Percentiles rank a stretch among this genome's conserved stretches.
Conservation (phyloP, 2,329 filamentous ascomycete species). For the Catunica adiposa region DNA sequence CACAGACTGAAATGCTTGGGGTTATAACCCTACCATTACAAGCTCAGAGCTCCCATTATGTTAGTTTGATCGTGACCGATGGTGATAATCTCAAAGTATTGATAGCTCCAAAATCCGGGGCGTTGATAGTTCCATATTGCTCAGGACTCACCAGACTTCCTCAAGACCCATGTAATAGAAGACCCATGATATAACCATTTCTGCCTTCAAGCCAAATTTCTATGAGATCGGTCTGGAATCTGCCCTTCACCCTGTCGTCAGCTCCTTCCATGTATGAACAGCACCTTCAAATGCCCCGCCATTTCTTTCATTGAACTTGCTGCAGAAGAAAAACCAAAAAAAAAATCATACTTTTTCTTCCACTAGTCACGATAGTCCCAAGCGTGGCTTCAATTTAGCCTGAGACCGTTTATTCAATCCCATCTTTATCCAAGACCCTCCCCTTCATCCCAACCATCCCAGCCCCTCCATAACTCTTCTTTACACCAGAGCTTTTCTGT, state of each 20-base stretch:
- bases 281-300: background rate
- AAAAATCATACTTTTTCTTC: background rate
- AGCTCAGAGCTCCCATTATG: too few relatives aligned
- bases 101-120: too few relatives aligned
- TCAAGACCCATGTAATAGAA: background rate
- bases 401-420: background rate
- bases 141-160: too few relatives aligned
- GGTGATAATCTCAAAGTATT: too few relatives aligned
- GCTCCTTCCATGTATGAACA: background rate
- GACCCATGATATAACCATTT: background rate
- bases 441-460: background rate
- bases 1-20: too few relatives aligned
- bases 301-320: background rate
- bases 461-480: background rate
- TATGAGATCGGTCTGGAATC: background rate
- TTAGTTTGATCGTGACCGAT: too few relatives aligned
- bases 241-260: background rate
- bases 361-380: too few relatives aligned
- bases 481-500: background rate
- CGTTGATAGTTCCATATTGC: too few relatives aligned
- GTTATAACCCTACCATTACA: too few relatives aligned
- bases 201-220: background rate
- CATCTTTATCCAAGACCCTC: background rate
- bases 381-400: too few relatives aligned
- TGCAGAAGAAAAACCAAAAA: background rate